Conservation (phyloP, 129 eudicot species). For the Deinandra increscens region DNA sequence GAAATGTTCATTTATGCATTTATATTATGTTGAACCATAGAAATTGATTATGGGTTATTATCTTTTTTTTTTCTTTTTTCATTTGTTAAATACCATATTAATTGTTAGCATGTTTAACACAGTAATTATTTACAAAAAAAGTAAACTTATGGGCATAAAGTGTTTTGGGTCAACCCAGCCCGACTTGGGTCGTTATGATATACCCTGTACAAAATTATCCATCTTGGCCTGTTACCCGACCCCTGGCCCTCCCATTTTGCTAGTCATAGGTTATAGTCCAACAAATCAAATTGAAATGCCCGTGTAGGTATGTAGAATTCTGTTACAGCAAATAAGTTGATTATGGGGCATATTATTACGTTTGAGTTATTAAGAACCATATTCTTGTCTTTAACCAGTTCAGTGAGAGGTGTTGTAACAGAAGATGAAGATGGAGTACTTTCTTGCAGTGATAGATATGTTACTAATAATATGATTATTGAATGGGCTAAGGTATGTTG, state of each 20-base stretch:
- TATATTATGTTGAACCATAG: neutral
- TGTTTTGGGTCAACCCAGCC: neutral
- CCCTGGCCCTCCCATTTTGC: neutral
- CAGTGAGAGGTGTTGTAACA: slow-evolving; percentile 57
- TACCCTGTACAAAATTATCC: neutral
- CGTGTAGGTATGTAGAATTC: neutral
- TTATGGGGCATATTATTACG: neutral
- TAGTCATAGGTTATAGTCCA: neutral
- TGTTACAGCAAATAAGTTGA: slow-evolving; percentile 10
- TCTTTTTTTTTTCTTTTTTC: neutral
- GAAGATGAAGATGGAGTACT: slow-evolving; percentile 55
- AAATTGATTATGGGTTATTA: neutral
- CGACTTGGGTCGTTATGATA: neutral
- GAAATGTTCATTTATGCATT: neutral
- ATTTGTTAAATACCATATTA: neutral
- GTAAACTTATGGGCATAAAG: neutral
- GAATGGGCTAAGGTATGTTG: slow-evolving; percentile 84
- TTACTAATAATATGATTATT: slow-evolving; percentile 47
- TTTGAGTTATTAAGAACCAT: slow-evolving; percentile 14
- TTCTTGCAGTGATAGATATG: slow-evolving; percentile 46
- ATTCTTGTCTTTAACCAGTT: slow-evolving; percentile 58
- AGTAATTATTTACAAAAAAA: too few species aligned
- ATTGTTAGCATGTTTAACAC: neutral
- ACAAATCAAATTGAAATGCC: neutral
- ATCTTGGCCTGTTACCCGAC: neutral